phyloP scores from a whole-genome alignment of 345 rosid species.

The Dovyalis caffra region DNA sequence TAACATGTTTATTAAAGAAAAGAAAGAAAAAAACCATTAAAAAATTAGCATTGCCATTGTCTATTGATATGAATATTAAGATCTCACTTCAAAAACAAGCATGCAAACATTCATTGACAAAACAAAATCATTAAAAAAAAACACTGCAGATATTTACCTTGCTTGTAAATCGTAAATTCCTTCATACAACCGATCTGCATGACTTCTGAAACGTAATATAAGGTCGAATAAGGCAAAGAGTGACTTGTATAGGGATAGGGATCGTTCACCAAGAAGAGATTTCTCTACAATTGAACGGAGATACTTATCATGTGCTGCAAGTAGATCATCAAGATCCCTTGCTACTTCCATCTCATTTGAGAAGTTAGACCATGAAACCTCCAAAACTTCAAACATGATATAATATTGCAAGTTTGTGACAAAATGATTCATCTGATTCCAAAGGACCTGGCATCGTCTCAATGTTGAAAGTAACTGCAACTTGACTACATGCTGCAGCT shows the following conservation, averaged over 20 bases:
- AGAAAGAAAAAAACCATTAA: background rate
- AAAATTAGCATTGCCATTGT: background rate
- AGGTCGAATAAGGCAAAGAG: conserved; percentile 89
- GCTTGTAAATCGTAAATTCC: conserved; percentile 85
- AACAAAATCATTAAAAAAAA: background rate
- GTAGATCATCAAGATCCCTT: conserved; percentile 94
- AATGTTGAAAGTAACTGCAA: conserved; percentile 73
- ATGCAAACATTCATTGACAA: background rate
- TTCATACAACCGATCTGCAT: conserved; percentile 84
- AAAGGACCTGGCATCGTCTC: conserved; percentile 91
- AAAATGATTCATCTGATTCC: conserved; percentile 98
- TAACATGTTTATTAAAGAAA: background rate
- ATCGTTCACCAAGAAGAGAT: conserved; percentile 90
- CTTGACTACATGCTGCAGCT: conserved; percentile 71
- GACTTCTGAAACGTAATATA: conserved; percentile 77
- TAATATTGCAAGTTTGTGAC: conserved; percentile 94
- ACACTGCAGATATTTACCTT: conserved; percentile 45
- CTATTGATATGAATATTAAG: background rate
- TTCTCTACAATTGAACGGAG: conserved; percentile 82
- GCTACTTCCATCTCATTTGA: conserved; percentile 87
- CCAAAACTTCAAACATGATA: conserved; percentile 98
- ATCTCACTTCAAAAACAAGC: background rate
- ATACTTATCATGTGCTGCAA: conserved; percentile 91
- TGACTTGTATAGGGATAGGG: conserved; percentile 70
- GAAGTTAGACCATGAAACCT: conserved; percentile 94